phyloP scores from a whole-genome alignment of 1,139 yeast species.

The Hyphopichia buzzinii region DNA sequence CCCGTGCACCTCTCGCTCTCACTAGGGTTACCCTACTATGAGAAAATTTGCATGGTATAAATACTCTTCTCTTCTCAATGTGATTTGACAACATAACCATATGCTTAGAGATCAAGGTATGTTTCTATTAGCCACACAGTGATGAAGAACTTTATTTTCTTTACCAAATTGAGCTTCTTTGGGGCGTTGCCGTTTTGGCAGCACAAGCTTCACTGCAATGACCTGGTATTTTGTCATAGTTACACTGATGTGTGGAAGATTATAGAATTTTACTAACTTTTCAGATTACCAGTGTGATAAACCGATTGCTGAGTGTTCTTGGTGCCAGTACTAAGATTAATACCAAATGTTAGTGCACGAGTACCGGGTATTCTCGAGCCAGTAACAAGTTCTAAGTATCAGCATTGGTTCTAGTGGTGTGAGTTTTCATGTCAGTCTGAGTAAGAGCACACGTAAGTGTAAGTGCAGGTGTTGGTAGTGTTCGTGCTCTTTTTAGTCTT shows the following conservation, averaged over 20 bases:
- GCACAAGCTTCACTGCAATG: constrained; percentile 41
- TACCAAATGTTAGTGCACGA: no score
- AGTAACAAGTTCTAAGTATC: no score
- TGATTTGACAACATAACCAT: neutral
- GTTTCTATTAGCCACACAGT: constrained; percentile 6
- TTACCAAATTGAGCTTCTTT: constrained; percentile 41
- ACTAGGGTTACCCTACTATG: neutral
- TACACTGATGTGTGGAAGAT: constrained; percentile 36
- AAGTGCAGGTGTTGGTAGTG: no score
- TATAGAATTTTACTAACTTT: neutral
- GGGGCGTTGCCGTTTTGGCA: constrained; percentile 44
- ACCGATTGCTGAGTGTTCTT: no score
- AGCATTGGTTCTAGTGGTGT: no score
- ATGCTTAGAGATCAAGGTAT: neutral
- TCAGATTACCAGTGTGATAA: neutral
- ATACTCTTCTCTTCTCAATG: neutral
- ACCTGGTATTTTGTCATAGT: constrained; percentile 53
- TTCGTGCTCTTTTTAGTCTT: no score
- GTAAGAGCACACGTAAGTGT: no score
- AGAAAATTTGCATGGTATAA: neutral
- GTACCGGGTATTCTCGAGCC: no score
- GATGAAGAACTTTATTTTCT: constrained; percentile 28
- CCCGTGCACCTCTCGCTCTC: neutral
- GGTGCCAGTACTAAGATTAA: no score
- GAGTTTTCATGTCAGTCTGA: no score